A percentile compares a stretch with the other conserved stretches of the same genome.
Evolutionary conservation across 2,329 filamentous ascomycete species (phyloP).

Genomic region (Diplodia intermedia): DNA sequence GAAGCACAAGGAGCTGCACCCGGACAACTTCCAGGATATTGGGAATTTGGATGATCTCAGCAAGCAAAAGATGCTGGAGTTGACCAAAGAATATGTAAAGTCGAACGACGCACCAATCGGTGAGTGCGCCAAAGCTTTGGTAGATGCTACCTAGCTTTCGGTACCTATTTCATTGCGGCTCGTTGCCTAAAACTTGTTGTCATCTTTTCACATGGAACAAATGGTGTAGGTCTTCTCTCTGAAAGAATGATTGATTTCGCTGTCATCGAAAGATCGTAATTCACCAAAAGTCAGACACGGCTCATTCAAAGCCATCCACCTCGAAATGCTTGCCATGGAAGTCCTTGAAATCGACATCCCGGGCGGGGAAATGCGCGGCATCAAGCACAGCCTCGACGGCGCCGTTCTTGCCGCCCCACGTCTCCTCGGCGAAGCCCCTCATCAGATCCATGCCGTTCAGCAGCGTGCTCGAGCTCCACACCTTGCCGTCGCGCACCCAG

Average conservation of each 20-base stretch:
- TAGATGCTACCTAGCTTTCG: no score
- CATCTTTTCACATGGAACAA: no score
- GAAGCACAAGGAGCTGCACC: background rate
- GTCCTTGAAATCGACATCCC: slow-evolving; percentile 32
- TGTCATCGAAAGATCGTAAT: no score
- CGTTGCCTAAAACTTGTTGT: no score
- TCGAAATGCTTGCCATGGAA: background rate
- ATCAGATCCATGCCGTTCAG: slow-evolving; percentile 46
- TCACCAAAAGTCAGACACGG: no score
- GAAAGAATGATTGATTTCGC: no score
- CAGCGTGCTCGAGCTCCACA: slow-evolving; percentile 46
- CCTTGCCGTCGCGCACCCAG: slow-evolving; percentile 42
- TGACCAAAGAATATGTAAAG: no score
- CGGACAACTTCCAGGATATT: background rate
- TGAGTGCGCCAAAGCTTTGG: no score
- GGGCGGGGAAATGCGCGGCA: slow-evolving; percentile 30
- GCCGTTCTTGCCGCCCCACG: slow-evolving; percentile 35
- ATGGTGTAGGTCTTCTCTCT: no score
- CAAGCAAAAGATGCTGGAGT: no score
- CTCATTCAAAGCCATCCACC: background rate
- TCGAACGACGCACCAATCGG: no score
- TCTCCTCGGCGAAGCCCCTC: slow-evolving; percentile 40
- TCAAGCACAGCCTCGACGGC: slow-evolving; percentile 27
- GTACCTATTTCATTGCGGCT: no score
- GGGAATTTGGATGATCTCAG: background rate